A percentile compares a stretch with the other conserved stretches of the same genome.
Conservation (phyloP, 148 eudicot species). For the Rhododendron ovatum region DNA sequence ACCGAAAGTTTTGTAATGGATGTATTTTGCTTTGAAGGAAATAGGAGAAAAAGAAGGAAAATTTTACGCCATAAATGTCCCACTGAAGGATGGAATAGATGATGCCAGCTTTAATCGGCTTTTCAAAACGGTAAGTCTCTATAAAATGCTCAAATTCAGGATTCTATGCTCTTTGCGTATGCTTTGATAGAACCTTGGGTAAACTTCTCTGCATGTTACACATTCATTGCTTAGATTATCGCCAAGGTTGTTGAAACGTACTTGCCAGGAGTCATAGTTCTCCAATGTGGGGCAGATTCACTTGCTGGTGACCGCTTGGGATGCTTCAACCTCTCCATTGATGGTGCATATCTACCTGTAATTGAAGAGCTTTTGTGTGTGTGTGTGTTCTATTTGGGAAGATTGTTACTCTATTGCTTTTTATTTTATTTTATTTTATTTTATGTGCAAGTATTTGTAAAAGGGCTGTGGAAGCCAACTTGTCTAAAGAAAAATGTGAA, state of each 20-base stretch:
- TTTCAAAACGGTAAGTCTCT: slow-evolving; percentile 71
- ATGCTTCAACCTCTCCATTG: slow-evolving; percentile 98
- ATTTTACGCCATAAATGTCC: slow-evolving; percentile 89
- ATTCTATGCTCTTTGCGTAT: background rate
- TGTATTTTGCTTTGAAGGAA: slow-evolving; percentile 51
- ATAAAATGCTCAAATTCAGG: background rate
- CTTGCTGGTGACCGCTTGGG: slow-evolving; percentile 99
- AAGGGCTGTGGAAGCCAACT: background rate
- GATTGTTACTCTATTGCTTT: background rate
- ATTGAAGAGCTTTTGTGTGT: slow-evolving; percentile 16
- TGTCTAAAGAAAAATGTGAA: background rate
- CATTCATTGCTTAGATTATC: slow-evolving; percentile 53
- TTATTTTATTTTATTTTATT: slow-evolving; percentile 14
- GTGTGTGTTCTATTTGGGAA: background rate
- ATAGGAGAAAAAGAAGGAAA: slow-evolving; percentile 94
- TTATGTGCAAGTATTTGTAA: slow-evolving; percentile 14
- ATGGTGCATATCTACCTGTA: slow-evolving; percentile 74
- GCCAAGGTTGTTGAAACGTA: slow-evolving; percentile 89
- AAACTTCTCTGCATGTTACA: background rate
- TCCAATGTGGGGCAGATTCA: slow-evolving; percentile 99
- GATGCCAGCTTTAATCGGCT: slow-evolving; percentile 82
- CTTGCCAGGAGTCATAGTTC: slow-evolving; percentile 88
- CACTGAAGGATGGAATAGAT: slow-evolving; percentile 97
- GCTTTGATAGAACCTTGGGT: background rate
- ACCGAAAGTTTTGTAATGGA: background rate